Evolutionary conservation across 2,329 filamentous ascomycete genomes (phyloP), one percentile per base, ranked within the genome.

Genomic region (Periconia macrospinosa): DNA sequence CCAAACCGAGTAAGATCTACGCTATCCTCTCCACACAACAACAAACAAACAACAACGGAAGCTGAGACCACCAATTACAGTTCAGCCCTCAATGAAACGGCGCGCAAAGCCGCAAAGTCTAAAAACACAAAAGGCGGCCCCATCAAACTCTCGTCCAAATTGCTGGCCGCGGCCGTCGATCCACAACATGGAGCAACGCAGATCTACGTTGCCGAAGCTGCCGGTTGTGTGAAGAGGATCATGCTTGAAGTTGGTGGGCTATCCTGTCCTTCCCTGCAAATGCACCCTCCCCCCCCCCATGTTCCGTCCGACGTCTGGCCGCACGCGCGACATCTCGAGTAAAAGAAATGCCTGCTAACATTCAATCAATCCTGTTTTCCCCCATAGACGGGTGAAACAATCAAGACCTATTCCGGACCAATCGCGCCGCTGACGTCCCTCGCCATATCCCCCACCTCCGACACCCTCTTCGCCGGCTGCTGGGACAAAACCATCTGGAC

Each of bases 401-500:
- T 73, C 48, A 72, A 75, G 14, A 66, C 79, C 3, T 96, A 89
- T 68, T 83, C 84, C 67, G 91, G 91, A 2, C 90, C 92, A 17
- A 83, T 82, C 44, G 88, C 91, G 3, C 94, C 94, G 1, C 79
- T 96, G 10, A 73, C 72, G 18, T 74, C 68, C n/a, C 47, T 75
- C 42, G 67, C 67, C 30, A 47, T 74, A 17, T 70, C 67, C 6
- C 46, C 62, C 1, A 59, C 30, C 11, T 66, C 67, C 5, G 63
- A 67, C 47, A 88, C 82, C 1, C 69, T 97, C 11, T 97, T 91
- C 72, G 91, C 91, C 20, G 93, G 92, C 33, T 94, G 88, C 54
- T 99, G 94, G 94, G 93, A 99, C 76, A 96, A 96, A 76, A 83
- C 85, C 18, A 83, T 97, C 53, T 96, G 92, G 87, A 89, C 88